These are phyloP conservation scores for Reticulascus tulasneorum DNA, from an alignment of 2,329 filamentous ascomycete genomes.

Conservation along the genomic window DNA sequence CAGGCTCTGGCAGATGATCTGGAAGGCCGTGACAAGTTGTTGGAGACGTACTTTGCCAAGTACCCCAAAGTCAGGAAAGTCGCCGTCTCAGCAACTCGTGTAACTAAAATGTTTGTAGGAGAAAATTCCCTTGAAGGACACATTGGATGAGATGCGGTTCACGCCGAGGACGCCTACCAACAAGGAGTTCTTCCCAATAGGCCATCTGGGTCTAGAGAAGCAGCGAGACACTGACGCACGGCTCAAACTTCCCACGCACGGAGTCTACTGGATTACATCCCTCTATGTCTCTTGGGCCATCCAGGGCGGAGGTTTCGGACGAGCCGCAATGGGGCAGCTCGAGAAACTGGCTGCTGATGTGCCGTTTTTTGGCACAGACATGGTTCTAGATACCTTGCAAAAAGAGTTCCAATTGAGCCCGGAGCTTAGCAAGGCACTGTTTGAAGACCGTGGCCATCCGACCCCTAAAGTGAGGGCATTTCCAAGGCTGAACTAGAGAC, in stretches of 20 bases:
- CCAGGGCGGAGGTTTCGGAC: slow-evolving; percentile 31
- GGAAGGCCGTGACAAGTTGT: slow-evolving; percentile 22
- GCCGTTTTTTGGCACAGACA: slow-evolving; percentile 26
- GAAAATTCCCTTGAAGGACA: slow-evolving; percentile 27
- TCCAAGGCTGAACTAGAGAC: no score
- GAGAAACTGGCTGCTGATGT: slow-evolving; percentile 26
- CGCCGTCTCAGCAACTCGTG: no score
- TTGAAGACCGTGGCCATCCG: slow-evolving; percentile 21
- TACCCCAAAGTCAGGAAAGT: no score
- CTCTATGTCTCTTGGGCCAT: slow-evolving; percentile 36
- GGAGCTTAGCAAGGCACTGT: slow-evolving; percentile 18
- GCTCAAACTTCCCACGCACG: slow-evolving; percentile 24
- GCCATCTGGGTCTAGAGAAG: slow-evolving; percentile 34
- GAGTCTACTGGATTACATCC: slow-evolving; percentile 33
- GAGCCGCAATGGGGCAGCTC: slow-evolving; percentile 28
- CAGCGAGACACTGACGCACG: slow-evolving; percentile 24
- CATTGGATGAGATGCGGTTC: slow-evolving; percentile 21
- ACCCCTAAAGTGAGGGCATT: slow-evolving; percentile 21
- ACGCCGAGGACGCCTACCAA: slow-evolving; percentile 24
- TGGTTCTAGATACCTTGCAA: slow-evolving; percentile 31
- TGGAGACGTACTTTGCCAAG: slow-evolving; percentile 23
- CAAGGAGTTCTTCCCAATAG: slow-evolving; percentile 31
- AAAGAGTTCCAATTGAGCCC: slow-evolving; percentile 24
- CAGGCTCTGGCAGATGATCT: slow-evolving; percentile 26
- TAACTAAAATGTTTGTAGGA: no score